These are phyloP conservation scores for Teunomyces barrocoloradensis DNA, from an alignment of 805 yeast species.

Conservation along the genomic window DNA sequence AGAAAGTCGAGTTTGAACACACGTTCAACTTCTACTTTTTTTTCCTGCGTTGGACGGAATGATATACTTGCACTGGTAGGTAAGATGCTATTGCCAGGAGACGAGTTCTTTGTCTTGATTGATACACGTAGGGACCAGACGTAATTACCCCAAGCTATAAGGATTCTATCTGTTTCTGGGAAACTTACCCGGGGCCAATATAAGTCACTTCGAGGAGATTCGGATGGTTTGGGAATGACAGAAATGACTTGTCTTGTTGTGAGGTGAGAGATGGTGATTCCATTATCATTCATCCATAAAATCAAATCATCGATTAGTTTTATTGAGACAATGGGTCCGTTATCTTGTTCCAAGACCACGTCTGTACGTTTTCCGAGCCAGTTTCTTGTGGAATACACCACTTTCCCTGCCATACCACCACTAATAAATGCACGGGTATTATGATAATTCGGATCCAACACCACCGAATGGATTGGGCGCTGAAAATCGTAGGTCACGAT, in stretches of 20 bases:
- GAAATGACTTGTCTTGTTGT: constrained; percentile 48
- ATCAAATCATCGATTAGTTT: constrained; percentile 61
- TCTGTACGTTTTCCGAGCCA: constrained; percentile 89
- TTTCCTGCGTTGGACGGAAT: constrained; percentile 44
- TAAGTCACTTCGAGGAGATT: constrained; percentile 65
- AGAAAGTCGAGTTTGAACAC: constrained; percentile 47
- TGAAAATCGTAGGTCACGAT: constrained; percentile 76
- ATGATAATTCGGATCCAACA: constrained; percentile 67
- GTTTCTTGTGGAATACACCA: constrained; percentile 67
- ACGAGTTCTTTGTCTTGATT: constrained; percentile 7
- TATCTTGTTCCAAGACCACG: constrained; percentile 52
- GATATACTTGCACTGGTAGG: constrained; percentile 56
- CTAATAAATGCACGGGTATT: constrained; percentile 66
- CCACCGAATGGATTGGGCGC: constrained; percentile 85
- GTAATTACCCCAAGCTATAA: constrained; percentile 81
- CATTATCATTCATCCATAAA: constrained; percentile 82
- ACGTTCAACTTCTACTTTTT: constrained; percentile 47
- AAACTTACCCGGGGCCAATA: constrained; percentile 77
- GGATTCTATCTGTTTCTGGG: constrained; percentile 61
- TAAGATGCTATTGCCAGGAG: neutral
- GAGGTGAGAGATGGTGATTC: constrained; percentile 67
- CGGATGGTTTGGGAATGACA: constrained; percentile 55
- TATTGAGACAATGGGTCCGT: constrained; percentile 72
- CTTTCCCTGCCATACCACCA: constrained; percentile 89
- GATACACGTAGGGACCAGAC: constrained; percentile 65